Conservation (phyloP, 345 rosid species). For the Populus davidiana region DNA sequence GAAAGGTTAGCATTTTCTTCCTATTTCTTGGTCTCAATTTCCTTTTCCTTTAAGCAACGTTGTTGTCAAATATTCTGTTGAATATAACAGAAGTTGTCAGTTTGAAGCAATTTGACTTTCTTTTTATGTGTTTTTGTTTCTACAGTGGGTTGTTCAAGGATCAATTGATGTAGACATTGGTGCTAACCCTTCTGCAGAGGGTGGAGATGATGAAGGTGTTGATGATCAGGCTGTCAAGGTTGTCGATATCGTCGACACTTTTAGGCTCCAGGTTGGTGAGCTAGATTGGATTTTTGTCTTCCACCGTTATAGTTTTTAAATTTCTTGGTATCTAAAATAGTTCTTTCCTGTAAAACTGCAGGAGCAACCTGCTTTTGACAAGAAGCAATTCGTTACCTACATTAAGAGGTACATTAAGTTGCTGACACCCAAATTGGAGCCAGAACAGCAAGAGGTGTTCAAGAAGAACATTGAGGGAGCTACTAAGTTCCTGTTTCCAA, state of each 20-base stretch:
- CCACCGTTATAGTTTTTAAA: no score
- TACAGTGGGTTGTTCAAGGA: constrained; percentile 26
- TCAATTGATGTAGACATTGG: constrained; percentile 24
- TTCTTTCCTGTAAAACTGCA: neutral
- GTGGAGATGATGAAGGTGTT: constrained; percentile 24
- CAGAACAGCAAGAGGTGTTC: constrained; percentile 19
- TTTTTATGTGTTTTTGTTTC: neutral
- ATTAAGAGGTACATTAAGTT: constrained; percentile 23
- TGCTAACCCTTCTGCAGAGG: constrained; percentile 29
- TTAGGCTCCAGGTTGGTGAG: constrained; percentile 22
- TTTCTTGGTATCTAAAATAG: neutral
- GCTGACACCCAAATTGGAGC: constrained; percentile 21
- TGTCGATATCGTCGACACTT: constrained; percentile 22
- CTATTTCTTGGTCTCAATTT: neutral
- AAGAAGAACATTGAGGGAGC: constrained; percentile 25
- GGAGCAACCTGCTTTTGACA: constrained; percentile 29
- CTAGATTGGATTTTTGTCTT: neutral
- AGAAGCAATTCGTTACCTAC: constrained; percentile 22
- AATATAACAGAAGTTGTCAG: no score
- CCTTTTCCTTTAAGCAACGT: no score
- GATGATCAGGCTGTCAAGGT: constrained; percentile 28
- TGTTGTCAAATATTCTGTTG: no score
- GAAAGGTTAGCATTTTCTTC: constrained; percentile 51
- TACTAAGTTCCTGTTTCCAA: constrained; percentile 20
- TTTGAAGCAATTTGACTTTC: no score